Evolutionary conservation across 371 early-diverging fungal genomes (phyloP).

Genomic region (Saksenaea vasiformis): DNA sequence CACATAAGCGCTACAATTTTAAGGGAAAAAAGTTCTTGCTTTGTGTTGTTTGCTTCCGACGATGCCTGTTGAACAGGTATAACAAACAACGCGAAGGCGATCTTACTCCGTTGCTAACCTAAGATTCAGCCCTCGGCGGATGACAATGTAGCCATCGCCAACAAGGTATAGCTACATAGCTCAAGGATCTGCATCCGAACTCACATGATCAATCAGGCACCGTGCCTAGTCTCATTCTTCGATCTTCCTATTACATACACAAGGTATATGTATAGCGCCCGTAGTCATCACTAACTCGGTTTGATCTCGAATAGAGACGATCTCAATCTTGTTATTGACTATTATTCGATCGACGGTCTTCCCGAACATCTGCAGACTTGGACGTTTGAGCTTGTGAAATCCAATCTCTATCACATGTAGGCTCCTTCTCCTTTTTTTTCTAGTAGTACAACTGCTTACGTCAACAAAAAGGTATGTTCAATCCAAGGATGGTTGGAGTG

Average conservation of each 20-base stretch:
- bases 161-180: conserved; percentile 8
- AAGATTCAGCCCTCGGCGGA: not conserved
- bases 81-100: not conserved
- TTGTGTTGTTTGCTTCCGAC: too few species aligned
- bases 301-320: conserved; percentile 11
- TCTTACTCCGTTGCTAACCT: not conserved
- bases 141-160: conserved; percentile 17
- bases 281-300: not conserved
- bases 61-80: too few species aligned
- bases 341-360: conserved; percentile 46
- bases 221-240: conserved; percentile 29
- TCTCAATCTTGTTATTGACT: conserved; percentile 36
- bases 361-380: conserved; percentile 40
- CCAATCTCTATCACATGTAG: conserved; percentile 58
- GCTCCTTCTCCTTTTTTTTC: not conserved
- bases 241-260: conserved; percentile 29
- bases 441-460: not conserved
- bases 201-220: conserved; percentile 15
- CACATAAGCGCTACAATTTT: too few species aligned
- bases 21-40: too few species aligned
- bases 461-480: conserved; percentile 38
- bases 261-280: conserved; percentile 6
- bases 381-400: conserved; percentile 55
- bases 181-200: not conserved
- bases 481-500: conserved; percentile 62